These are phyloP conservation scores for Hyaloscypha bicolor DNA, from an alignment of 495 filamentous ascomycete species.

Conservation along the genomic window DNA sequence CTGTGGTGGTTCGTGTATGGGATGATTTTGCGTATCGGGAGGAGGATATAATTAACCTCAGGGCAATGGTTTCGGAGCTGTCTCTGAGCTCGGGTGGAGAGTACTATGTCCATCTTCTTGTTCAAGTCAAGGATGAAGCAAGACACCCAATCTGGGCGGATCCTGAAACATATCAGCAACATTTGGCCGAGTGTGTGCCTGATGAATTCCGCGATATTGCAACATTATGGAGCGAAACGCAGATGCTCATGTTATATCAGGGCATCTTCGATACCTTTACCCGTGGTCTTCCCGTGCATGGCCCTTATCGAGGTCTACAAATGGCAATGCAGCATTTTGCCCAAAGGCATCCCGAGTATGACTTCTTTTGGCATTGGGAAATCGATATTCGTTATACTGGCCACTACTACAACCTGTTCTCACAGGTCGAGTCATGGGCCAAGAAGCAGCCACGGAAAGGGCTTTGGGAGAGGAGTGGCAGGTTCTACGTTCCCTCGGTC, in stretches of 20 bases:
- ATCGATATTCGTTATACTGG: constrained; percentile 96
- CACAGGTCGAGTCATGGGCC: constrained; percentile 73
- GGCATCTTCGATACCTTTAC: constrained; percentile 74
- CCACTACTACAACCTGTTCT: constrained; percentile 92
- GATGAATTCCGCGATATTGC: constrained; percentile 86
- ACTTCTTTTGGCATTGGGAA: constrained; percentile 98
- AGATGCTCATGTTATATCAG: constrained; percentile 88
- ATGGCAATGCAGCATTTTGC: constrained; percentile 96
- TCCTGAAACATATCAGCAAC: constrained; percentile 53
- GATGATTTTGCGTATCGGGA: constrained; percentile 68
- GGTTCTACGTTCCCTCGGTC: constrained; percentile 87
- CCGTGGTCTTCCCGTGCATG: constrained; percentile 79
- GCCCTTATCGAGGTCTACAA: constrained; percentile 86
- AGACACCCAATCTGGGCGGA: constrained; percentile 66
- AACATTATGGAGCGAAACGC: constrained; percentile 87
- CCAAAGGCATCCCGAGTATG: constrained; percentile 87
- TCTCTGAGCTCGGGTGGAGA: constrained; percentile 75
- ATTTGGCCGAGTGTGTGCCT: constrained; percentile 72
- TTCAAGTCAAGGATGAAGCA: constrained; percentile 71
- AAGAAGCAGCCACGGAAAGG: constrained; percentile 83
- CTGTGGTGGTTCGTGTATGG: constrained; percentile 76
- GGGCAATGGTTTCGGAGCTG: constrained; percentile 76
- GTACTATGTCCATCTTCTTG: constrained; percentile 78
- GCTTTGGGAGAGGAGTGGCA: constrained; percentile 88
- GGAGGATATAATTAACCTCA: constrained; percentile 70